Conservation (phyloP, 169 alveolate genomes). For the Hepatocystis sp. region DNA sequence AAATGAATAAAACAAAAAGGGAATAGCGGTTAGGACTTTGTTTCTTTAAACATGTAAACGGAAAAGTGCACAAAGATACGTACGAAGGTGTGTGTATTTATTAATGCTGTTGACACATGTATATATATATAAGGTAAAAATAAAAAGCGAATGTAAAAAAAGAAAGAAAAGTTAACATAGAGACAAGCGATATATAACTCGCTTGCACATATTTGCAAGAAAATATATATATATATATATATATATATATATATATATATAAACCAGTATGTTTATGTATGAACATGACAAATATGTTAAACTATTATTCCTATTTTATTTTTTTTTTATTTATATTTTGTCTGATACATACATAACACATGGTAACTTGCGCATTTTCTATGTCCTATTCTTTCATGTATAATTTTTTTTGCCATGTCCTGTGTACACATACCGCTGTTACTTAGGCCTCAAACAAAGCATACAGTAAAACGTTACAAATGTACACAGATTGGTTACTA, state of each 20-base stretch:
- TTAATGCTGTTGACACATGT: too few relatives aligned
- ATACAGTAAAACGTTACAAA: constrained; percentile 58
- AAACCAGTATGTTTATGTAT: background rate
- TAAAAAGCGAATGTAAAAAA: too few relatives aligned
- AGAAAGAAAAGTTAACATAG: too few relatives aligned
- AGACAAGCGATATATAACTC: too few relatives aligned
- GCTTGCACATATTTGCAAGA: background rate
- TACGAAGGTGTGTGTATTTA: too few relatives aligned
- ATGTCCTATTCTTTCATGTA: background rate
- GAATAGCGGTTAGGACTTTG: too few relatives aligned
- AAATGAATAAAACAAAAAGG: too few relatives aligned
- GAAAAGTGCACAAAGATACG: too few relatives aligned
- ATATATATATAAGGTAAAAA: too few relatives aligned
- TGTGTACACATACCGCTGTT: background rate
- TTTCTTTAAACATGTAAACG: too few relatives aligned
- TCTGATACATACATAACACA: constrained; percentile 1
- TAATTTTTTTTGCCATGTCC: background rate
- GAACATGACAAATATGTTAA: background rate
- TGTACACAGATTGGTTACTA: constrained; percentile 45
- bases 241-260: background rate
- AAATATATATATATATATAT: background rate
- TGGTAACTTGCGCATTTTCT: background rate
- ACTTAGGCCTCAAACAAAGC: constrained; percentile 70
- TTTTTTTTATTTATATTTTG: too few relatives aligned
- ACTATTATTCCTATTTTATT: too few relatives aligned